These are phyloP conservation scores for Cronartium ribicola DNA, from an alignment of 1,284 basidiomycete genomes.

Conservation along the genomic window DNA sequence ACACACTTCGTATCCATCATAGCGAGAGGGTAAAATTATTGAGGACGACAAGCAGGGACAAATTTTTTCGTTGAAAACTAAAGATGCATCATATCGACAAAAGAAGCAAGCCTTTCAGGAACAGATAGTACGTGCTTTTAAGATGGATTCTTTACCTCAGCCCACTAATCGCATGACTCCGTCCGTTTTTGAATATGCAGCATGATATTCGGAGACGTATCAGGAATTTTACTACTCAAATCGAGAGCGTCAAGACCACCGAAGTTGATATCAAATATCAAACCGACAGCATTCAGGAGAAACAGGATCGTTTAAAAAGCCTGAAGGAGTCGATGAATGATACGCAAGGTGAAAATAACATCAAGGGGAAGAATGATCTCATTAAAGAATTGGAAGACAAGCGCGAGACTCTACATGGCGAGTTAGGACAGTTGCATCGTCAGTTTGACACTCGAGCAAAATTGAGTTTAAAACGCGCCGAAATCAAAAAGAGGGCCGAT, in stretches of 20 bases:
- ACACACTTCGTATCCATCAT: too few relatives aligned
- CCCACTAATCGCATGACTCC: not conserved
- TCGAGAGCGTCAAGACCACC: slow-evolving; percentile 53
- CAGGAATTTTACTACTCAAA: slow-evolving; percentile 52
- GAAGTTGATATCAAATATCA: slow-evolving; percentile 59
- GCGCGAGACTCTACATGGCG: slow-evolving; percentile 67
- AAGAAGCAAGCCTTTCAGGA: slow-evolving; percentile 34
- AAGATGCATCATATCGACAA: slow-evolving; percentile 8
- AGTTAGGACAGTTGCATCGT: slow-evolving; percentile 68
- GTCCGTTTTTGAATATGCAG: slow-evolving; percentile 8
- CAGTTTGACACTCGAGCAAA: slow-evolving; percentile 80
- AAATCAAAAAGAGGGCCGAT: slow-evolving; percentile 62
- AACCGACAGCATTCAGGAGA: slow-evolving; percentile 56
- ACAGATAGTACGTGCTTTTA: slow-evolving; percentile 30
- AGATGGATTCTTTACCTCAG: not conserved
- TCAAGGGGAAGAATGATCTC: slow-evolving; percentile 62
- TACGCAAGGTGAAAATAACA: slow-evolving; percentile 65
- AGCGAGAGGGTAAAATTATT: slow-evolving; percentile 37
- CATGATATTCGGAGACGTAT: slow-evolving; percentile 44
- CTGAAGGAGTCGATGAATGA: slow-evolving; percentile 61
- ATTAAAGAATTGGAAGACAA: slow-evolving; percentile 64
- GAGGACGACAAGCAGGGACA: slow-evolving; percentile 46
- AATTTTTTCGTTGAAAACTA: slow-evolving; percentile 44
- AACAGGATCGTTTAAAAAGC: slow-evolving; percentile 60
- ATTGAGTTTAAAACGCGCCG: slow-evolving; percentile 68